phyloP scores from a whole-genome alignment of 495 filamentous ascomycete genomes.

The Tuber umbilicatum region DNA sequence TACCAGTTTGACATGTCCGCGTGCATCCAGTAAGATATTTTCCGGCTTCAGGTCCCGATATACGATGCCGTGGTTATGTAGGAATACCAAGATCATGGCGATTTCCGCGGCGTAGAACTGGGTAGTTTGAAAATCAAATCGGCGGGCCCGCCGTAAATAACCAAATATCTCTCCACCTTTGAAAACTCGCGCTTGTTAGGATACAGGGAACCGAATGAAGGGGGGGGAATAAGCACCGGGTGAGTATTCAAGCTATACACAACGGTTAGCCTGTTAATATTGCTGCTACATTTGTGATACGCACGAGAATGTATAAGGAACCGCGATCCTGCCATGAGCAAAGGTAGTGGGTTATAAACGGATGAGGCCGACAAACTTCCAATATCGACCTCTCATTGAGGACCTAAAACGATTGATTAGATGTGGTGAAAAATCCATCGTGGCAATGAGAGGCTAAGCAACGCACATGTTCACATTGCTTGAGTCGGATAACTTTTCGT shows the following conservation, averaged over 20 bases:
- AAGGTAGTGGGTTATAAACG: slow-evolving; percentile 88
- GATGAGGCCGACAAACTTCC: slow-evolving; percentile 79
- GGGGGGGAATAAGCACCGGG: slow-evolving; percentile 26
- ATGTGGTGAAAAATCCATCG: slow-evolving; percentile 6
- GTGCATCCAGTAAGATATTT: slow-evolving; percentile 83
- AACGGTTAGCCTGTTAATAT: slow-evolving; percentile 23
- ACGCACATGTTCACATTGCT: slow-evolving; percentile 92
- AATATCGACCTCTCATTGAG: slow-evolving; percentile 83
- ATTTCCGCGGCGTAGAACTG: slow-evolving; percentile 97
- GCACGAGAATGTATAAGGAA: slow-evolving; percentile 83
- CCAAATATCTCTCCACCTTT: slow-evolving; percentile 87
- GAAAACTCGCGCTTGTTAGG: slow-evolving; percentile 13
- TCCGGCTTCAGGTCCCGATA: slow-evolving; percentile 96
- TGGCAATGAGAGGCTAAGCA: slow-evolving; percentile 1
- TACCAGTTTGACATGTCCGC: slow-evolving; percentile 93
- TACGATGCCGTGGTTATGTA: slow-evolving; percentile 85
- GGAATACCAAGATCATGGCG: slow-evolving; percentile 79
- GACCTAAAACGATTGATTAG: slow-evolving; percentile 24
- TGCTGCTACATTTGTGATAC: slow-evolving; percentile 33
- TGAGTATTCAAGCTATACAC: slow-evolving; percentile 39
- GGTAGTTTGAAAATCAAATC: slow-evolving; percentile 78
- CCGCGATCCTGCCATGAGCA: slow-evolving; percentile 85
- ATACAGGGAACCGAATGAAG: neutral
- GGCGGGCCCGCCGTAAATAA: slow-evolving; percentile 75
- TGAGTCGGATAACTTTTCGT: slow-evolving; percentile 77